phyloP scores from a whole-genome alignment of 31 red algal species.

The Odonthalia washingtoniensis region DNA sequence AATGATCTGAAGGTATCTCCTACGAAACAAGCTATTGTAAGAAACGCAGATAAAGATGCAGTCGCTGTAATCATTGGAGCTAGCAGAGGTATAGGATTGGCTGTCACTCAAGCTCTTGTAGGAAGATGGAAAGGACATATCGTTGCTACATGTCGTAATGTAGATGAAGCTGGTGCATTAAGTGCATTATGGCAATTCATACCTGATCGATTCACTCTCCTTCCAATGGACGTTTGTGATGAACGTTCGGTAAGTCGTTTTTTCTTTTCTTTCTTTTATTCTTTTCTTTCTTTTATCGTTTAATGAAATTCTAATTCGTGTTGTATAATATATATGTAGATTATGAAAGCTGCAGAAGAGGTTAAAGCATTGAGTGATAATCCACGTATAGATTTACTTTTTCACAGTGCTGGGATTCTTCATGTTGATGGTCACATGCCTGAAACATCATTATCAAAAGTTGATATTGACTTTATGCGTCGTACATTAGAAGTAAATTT shows the following conservation, averaged over 20 bases:
- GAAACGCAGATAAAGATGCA: conserved; percentile 68
- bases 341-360: conserved; percentile 56
- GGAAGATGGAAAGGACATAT: conserved; percentile 80
- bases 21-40: conserved; percentile 48
- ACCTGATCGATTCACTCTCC: conserved; percentile 65
- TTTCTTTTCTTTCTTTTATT: too few species aligned
- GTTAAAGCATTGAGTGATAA: conserved; percentile 53
- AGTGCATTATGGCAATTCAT: conserved; percentile 83
- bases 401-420: conserved; percentile 75
- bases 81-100: conserved; percentile 83
- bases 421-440: conserved; percentile 79
- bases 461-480: conserved; percentile 48
- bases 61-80: conserved; percentile 84
- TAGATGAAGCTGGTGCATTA: conserved; percentile 63
- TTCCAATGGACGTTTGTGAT: conserved; percentile 61
- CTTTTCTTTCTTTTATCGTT: too few species aligned
- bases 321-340: conserved; percentile 7
- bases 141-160: conserved; percentile 68
- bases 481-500: conserved; percentile 67
- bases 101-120: conserved; percentile 58
- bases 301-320: too few species aligned
- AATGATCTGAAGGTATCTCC: too few species aligned
- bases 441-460: conserved; percentile 63
- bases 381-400: conserved; percentile 68
- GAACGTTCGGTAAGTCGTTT: conserved; percentile 50